These are phyloP conservation scores for Bruguiera sexangula DNA, from an alignment of 345 rosid species.

Conservation along the genomic window DNA sequence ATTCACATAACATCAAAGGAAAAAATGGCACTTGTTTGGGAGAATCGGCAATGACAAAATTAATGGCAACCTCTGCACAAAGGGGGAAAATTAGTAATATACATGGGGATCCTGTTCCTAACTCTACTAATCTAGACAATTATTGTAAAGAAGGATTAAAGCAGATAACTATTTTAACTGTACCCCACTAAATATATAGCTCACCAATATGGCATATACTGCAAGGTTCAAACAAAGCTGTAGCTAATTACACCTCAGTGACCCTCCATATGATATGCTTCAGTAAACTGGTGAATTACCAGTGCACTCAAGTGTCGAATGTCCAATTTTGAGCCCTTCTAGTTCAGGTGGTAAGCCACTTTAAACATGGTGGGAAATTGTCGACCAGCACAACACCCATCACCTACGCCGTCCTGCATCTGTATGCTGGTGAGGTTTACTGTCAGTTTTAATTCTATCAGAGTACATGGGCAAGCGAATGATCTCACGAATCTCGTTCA, in stretches of 20 bases:
- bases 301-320: background rate
- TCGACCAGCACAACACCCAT: background rate
- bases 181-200: background rate
- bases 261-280: background rate
- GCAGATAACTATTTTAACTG: background rate
- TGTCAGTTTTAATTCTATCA: constrained; percentile 8
- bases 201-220: background rate
- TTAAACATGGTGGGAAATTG: background rate
- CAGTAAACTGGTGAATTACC: background rate
- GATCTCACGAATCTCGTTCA: constrained; percentile 22
- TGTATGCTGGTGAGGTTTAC: constrained; percentile 8
- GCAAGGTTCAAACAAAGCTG: background rate
- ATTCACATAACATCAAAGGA: background rate
- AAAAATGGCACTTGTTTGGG: background rate
- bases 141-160: background rate
- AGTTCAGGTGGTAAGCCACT: background rate
- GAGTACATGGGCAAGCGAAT: constrained; percentile 27
- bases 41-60: background rate
- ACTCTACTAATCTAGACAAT: background rate
- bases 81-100: background rate
- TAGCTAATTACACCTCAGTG: background rate
- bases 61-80: background rate
- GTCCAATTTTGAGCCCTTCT: background rate
- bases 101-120: constrained; percentile 2
- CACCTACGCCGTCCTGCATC: constrained; percentile 2